Percentiles rank a stretch among this genome's conserved stretches.
These are phyloP conservation scores for Dissoconium aciculare DNA, from an alignment of 2,329 filamentous ascomycete genomes.

Conservation along the genomic window DNA sequence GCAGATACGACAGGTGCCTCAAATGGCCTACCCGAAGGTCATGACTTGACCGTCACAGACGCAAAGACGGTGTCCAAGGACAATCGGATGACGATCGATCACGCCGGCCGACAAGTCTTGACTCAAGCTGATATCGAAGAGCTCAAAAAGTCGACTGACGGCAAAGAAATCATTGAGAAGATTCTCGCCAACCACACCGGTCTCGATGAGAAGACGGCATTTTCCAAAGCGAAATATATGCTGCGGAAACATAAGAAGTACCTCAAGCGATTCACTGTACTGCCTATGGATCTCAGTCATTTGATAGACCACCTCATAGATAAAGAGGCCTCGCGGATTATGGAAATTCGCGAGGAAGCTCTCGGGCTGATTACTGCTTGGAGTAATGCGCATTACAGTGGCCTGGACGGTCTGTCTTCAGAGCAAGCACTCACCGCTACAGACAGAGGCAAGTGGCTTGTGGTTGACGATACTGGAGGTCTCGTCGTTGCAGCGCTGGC, in stretches of 20 bases:
- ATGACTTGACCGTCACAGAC: slow-evolving; percentile 32
- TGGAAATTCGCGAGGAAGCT: slow-evolving; percentile 77
- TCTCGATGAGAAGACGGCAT: slow-evolving; percentile 85
- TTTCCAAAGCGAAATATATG: slow-evolving; percentile 91
- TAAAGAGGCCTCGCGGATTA: slow-evolving; percentile 62
- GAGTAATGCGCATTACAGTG: slow-evolving; percentile 73
- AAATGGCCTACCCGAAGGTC: slow-evolving; percentile 18
- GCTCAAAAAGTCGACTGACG: slow-evolving; percentile 54
- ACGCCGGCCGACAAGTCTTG: slow-evolving; percentile 57
- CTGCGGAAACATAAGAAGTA: slow-evolving; percentile 90
- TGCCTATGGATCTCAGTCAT: slow-evolving; percentile 66
- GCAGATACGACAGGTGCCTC: slow-evolving; percentile 4
- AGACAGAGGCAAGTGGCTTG: slow-evolving; percentile 53
- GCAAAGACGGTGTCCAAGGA: slow-evolving; percentile 41
- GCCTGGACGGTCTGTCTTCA: slow-evolving; percentile 16
- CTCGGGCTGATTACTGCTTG: slow-evolving; percentile 71
- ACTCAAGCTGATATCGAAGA: slow-evolving; percentile 56
- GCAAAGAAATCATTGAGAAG: slow-evolving; percentile 83
- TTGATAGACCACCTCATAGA: slow-evolving; percentile 66
- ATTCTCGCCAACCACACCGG: slow-evolving; percentile 78
- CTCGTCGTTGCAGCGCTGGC: slow-evolving; percentile 70
- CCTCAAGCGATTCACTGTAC: slow-evolving; percentile 67
- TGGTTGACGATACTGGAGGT: slow-evolving; percentile 77
- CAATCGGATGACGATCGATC: slow-evolving; percentile 49
- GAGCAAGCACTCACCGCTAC: slow-evolving; percentile 19